These are phyloP conservation scores for Polygonum aviculare DNA, from an alignment of 148 eudicot genomes.

Conservation along the genomic window DNA sequence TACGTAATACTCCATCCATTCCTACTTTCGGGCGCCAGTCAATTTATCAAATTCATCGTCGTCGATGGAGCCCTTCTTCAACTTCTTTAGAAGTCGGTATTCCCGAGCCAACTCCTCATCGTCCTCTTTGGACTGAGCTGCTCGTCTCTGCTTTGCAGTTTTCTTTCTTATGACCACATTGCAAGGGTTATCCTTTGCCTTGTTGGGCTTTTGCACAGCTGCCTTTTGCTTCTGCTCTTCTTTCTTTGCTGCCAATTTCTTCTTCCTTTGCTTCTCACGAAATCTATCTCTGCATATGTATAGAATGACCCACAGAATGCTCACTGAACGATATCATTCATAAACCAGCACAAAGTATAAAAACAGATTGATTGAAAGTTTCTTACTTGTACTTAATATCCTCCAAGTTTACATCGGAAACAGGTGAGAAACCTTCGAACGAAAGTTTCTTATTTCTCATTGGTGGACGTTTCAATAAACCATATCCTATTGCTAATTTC, in stretches of 20 bases:
- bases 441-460: constrained; percentile 67
- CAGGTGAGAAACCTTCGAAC: constrained; percentile 56
- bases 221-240: constrained; percentile 35
- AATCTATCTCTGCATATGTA: constrained; percentile 56
- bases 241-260: constrained; percentile 54
- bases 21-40: constrained; percentile 33
- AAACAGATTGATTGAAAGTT: background rate
- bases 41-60: constrained; percentile 66
- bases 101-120: constrained; percentile 66
- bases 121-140: constrained; percentile 61
- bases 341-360: background rate
- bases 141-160: constrained; percentile 83
- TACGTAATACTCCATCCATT: no score
- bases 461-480: constrained; percentile 70
- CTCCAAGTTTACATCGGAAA: constrained; percentile 51
- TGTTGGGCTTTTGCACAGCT: constrained; percentile 34
- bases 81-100: constrained; percentile 70
- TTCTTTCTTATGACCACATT: constrained; percentile 45
- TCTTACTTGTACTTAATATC: constrained; percentile 88
- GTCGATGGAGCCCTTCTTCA: constrained; percentile 67
- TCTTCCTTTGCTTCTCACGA: constrained; percentile 86
- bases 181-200: constrained; percentile 14
- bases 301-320: background rate
- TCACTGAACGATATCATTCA: background rate
- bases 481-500: constrained; percentile 87